These are phyloP conservation scores for Phaeosphaeriaceae sp. DNA, from an alignment of 2,329 filamentous ascomycete genomes.

Conservation along the genomic window DNA sequence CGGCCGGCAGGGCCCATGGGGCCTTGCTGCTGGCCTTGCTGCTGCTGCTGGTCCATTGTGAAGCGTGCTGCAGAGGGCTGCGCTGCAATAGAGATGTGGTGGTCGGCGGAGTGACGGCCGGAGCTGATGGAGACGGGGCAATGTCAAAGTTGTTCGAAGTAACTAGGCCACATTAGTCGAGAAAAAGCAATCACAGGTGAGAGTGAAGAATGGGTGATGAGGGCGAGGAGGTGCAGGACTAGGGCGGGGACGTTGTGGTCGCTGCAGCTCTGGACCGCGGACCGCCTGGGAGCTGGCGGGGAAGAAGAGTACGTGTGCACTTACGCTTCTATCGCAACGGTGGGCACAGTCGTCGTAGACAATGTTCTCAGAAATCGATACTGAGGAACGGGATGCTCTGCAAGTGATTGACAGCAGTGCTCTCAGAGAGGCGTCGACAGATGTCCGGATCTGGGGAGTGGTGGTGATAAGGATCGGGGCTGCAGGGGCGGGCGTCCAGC, in stretches of 20 bases:
- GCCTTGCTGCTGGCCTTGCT: conserved; percentile 56
- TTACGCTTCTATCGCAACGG: conserved; percentile 35
- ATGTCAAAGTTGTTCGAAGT: conserved; percentile 23
- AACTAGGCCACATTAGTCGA: conserved; percentile 36
- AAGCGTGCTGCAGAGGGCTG: conserved; percentile 30
- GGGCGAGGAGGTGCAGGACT: conserved; percentile 10
- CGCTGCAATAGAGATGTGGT: conserved; percentile 20
- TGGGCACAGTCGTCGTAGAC: conserved; percentile 26
- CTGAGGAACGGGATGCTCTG: conserved; percentile 32
- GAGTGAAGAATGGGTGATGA: conserved; percentile 4
- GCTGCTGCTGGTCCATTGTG: conserved; percentile 60
- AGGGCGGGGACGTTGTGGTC: conserved; percentile 16
- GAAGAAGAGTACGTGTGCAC: conserved; percentile 16
- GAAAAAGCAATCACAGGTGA: neutral
- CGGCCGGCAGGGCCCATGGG: conserved; percentile 77
- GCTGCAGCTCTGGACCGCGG: conserved; percentile 24
- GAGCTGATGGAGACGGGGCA: conserved; percentile 22
- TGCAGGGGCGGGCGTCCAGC: conserved; percentile 40
- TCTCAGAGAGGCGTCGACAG: conserved; percentile 18
- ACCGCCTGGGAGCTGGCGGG: conserved; percentile 34
- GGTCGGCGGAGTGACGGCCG: conserved; percentile 32
- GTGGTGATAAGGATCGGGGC: conserved; percentile 43
- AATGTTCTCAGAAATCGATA: conserved; percentile 42
- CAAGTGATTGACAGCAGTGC: conserved; percentile 36
- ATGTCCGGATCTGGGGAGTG: conserved; percentile 24